phyloP scores from a whole-genome alignment of 495 filamentous ascomycete species.

The Patellaria atrata region DNA sequence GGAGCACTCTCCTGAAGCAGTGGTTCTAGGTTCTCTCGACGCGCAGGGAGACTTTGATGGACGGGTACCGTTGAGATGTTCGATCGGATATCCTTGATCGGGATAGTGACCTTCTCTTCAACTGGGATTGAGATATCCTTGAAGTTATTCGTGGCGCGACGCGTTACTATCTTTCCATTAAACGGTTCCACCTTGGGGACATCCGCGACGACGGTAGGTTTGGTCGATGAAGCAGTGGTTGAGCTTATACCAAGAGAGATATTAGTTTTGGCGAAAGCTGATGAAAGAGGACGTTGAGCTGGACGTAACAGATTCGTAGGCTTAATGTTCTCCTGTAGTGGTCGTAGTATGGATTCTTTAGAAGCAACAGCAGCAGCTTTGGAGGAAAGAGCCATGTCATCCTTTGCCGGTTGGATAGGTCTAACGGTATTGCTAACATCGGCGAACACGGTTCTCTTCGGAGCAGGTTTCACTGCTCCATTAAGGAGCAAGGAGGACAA shows the following conservation, averaged over 20 bases:
- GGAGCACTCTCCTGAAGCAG: no score
- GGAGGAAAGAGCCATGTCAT: constrained; percentile 26
- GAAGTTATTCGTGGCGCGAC: no score
- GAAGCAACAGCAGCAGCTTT: constrained; percentile 17
- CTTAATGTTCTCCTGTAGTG: constrained; percentile 32
- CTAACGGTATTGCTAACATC: constrained; percentile 66
- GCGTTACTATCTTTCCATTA: no score
- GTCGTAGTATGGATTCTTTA: constrained; percentile 8
- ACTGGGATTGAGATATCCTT: no score
- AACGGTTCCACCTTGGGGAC: no score
- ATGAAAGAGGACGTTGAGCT: constrained; percentile 45
- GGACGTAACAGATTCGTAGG: constrained; percentile 40
- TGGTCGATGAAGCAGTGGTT: no score
- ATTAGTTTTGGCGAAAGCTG: neutral
- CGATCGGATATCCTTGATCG: no score
- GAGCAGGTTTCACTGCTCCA: constrained; percentile 47
- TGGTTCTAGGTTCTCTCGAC: no score
- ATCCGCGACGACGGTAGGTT: no score
- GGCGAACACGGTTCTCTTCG: constrained; percentile 63
- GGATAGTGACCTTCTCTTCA: no score
- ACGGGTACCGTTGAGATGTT: no score
- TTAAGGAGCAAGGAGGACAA: constrained; percentile 41
- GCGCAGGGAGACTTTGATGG: no score
- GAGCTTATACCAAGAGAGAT: neutral
- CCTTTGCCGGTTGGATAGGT: constrained; percentile 28